Evolutionary conservation across 176 grass and related monocot species (phyloP), one percentile per base, ranked within the genome.

Genomic region (Triticum urartu): DNA sequence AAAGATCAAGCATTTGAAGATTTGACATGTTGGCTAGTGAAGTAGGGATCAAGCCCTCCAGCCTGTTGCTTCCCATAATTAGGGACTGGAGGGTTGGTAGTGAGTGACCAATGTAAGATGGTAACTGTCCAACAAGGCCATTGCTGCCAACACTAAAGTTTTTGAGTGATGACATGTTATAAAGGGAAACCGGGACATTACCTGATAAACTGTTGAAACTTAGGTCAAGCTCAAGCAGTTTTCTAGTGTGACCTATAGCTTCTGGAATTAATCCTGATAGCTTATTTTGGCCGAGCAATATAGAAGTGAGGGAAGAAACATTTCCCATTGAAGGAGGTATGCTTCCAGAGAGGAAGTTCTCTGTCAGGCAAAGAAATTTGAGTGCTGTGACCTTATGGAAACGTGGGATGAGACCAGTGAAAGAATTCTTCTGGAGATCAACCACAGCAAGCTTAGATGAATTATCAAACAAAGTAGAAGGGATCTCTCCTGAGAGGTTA

Each of bases 261-360:
- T 77, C 79, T 42, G 79, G 79, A 18, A 87, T 82, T 10, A 7
- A 15, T 5, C 79, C 86, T n/a, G n/a, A 28, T 40, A 87, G 15
- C 22, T 33, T 76, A 21, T 87, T 87, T 76, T 82, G 61, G 11
- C 21, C 45, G 2, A 87, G 60, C 0, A 40, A 82, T 38, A 77
- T 22, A 40, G 17, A 56, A 39, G 8, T 54, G 17, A 82, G 61
- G 0, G 86, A 82, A 59, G 86, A 88, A 77, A 33, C 34, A 42
- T 88, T 88, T 40, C 61, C 79, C 11, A 88, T 22, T 12, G 86
- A 88, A 43, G 33, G 21, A 45, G 79, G 86, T 76, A 82, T 68
- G 22, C 6, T 59, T 88, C 79, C 86, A 24, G 79, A 88, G 50
- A 88, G 79, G 0, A 15, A 66, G 34, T 87, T 87, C 4, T 33